A percentile compares a stretch with the other conserved stretches of the same genome.
Evolutionary conservation across 2,329 filamentous ascomycete genomes (phyloP).

Genomic region (Mariannaea sp.): DNA sequence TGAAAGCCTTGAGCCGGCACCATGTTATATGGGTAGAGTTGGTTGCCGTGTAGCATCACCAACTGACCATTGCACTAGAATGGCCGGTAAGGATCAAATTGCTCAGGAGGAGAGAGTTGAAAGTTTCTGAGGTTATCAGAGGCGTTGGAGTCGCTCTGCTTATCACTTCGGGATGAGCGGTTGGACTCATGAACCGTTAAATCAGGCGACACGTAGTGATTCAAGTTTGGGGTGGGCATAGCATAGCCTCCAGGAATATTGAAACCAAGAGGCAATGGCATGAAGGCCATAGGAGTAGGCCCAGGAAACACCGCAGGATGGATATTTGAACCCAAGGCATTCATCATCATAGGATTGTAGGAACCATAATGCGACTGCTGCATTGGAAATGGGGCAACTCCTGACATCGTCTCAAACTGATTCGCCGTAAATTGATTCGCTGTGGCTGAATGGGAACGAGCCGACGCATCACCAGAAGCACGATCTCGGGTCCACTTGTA

Average conservation of each 20-base stretch:
- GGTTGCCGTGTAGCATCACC: slow-evolving; percentile 42
- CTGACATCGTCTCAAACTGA: slow-evolving; percentile 6
- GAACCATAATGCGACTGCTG: slow-evolving; percentile 38
- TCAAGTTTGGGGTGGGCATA: slow-evolving; percentile 34
- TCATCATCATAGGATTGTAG: slow-evolving; percentile 38
- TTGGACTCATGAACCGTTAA: slow-evolving; percentile 29
- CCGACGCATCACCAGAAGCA: slow-evolving; percentile 28
- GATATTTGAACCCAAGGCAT: slow-evolving; percentile 40
- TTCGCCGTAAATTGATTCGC: slow-evolving; percentile 19
- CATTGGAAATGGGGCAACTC: slow-evolving; percentile 32
- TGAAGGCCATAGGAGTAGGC: slow-evolving; percentile 43
- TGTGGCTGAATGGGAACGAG: slow-evolving; percentile 26
- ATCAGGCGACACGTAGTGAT: slow-evolving; percentile 28
- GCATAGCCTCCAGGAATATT: slow-evolving; percentile 39
- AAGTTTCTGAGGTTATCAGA: slow-evolving; percentile 41
- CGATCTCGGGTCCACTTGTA: slow-evolving; percentile 55
- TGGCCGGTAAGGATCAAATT: slow-evolving; percentile 52
- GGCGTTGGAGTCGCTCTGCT: slow-evolving; percentile 40
- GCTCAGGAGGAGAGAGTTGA: slow-evolving; percentile 48
- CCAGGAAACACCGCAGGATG: slow-evolving; percentile 40
- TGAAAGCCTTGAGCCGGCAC: slow-evolving; percentile 37
- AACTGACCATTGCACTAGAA: slow-evolving; percentile 53
- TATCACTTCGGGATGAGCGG: slow-evolving; percentile 31
- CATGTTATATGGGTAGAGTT: slow-evolving; percentile 38
- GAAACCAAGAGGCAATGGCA: slow-evolving; percentile 49